A percentile compares a stretch with the other conserved stretches of the same genome.
Conservation (phyloP, 139 green algal species). For the Asterochloris sp. region DNA sequence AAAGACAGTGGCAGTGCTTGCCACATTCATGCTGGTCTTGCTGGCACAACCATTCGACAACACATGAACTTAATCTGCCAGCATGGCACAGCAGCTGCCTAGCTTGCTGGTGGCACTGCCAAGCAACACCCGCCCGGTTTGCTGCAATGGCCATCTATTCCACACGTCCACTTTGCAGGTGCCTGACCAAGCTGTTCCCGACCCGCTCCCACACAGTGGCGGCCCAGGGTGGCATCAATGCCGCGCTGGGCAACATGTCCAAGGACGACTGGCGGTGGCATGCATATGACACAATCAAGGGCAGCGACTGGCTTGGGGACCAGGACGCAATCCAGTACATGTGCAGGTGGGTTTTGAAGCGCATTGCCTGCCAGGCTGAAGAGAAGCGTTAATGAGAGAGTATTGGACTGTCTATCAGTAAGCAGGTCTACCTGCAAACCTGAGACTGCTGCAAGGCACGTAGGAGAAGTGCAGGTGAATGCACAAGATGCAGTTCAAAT, state of each 20-base stretch:
- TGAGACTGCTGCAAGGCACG: too few relatives aligned
- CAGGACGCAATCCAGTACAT: slow-evolving; percentile 86
- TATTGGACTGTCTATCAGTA: too few relatives aligned
- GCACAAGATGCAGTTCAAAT: too few relatives aligned
- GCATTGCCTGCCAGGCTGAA: slow-evolving; percentile 21
- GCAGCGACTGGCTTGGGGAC: slow-evolving; percentile 97
- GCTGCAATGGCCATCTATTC: background rate
- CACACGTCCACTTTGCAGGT: slow-evolving; percentile 51
- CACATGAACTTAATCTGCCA: too few relatives aligned
- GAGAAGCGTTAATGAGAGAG: too few relatives aligned
- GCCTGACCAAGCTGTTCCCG: slow-evolving; percentile 99
- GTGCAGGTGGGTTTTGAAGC: slow-evolving; percentile 48
- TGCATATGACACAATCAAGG: slow-evolving; percentile 99
- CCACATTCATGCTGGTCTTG: too few relatives aligned
- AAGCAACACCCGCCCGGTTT: background rate
- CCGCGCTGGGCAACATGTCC: slow-evolving; percentile 97
- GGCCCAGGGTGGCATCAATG: slow-evolving; percentile 98
- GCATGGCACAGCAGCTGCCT: too few relatives aligned
- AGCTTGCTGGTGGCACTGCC: background rate
- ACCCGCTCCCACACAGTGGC: slow-evolving; percentile 98
- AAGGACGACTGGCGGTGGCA: slow-evolving; percentile 99
- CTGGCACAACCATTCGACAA: too few relatives aligned
- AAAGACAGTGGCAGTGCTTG: too few relatives aligned
- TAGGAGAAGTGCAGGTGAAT: too few relatives aligned
- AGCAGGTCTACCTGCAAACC: too few relatives aligned